Percentiles rank a stretch among this genome's conserved stretches.
Conservation (phyloP, 2,329 filamentous ascomycete genomes). For the Arachnomyces sp. region DNA sequence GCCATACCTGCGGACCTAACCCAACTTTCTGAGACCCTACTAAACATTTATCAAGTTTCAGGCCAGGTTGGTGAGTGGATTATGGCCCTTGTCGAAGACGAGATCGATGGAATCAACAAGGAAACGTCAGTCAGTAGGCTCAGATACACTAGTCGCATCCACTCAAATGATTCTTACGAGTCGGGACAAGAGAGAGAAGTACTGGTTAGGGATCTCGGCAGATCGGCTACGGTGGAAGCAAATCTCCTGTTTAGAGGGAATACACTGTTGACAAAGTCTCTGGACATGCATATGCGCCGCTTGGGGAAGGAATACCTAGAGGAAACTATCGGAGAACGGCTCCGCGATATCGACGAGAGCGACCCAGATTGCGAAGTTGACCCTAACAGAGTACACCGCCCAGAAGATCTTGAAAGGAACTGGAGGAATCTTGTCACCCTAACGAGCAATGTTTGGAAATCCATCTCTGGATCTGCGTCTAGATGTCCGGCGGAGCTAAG, state of each 20-base stretch:
- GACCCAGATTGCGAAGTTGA: conserved; percentile 95
- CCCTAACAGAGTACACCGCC: conserved; percentile 62
- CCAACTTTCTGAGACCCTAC: conserved; percentile 71
- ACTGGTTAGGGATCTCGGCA: conserved; percentile 56
- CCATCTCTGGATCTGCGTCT: conserved; percentile 66
- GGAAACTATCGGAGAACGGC: conserved; percentile 75
- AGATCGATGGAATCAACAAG: conserved; percentile 87
- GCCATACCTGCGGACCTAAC: conserved; percentile 70
- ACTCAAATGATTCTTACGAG: conserved; percentile 54
- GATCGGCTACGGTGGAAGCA: conserved; percentile 66
- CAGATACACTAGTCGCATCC: conserved; percentile 56
- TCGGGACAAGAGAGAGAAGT: conserved; percentile 50
- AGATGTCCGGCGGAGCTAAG: conserved; percentile 75
- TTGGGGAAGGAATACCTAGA: conserved; percentile 89
- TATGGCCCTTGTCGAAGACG: conserved; percentile 86
- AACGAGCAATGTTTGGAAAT: conserved; percentile 78
- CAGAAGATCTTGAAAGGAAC: conserved; percentile 70
- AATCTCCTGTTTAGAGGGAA: conserved; percentile 95
- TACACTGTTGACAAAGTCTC: conserved; percentile 81
- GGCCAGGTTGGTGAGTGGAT: conserved; percentile 82
- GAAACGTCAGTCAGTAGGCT: conserved; percentile 62
- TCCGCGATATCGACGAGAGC: conserved; percentile 80
- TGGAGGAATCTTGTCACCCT: conserved; percentile 70
- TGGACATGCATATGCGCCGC: conserved; percentile 93
- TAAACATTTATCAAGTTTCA: conserved; percentile 94